A percentile compares a stretch with the other conserved stretches of the same genome.
These are phyloP conservation scores for Claviceps africana DNA, from an alignment of 2,329 filamentous ascomycete genomes.

Conservation along the genomic window DNA sequence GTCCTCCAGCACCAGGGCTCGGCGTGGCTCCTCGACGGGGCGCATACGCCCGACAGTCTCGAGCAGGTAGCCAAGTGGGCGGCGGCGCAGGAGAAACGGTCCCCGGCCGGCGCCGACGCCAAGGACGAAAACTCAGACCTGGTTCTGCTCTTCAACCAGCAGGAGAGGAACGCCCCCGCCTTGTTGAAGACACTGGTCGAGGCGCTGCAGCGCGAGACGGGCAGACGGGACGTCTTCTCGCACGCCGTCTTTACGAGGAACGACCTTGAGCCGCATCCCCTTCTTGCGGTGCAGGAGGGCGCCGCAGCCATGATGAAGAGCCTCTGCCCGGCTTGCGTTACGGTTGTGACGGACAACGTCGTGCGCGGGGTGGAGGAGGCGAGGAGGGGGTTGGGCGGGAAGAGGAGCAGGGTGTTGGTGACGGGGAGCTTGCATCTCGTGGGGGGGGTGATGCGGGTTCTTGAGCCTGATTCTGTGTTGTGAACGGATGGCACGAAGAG, in stretches of 20 bases:
- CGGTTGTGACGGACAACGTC: slow-evolving; percentile 50
- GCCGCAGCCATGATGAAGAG: slow-evolving; percentile 48
- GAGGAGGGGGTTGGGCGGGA: slow-evolving; percentile 24
- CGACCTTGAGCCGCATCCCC: slow-evolving; percentile 19
- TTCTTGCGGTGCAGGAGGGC: slow-evolving; percentile 49
- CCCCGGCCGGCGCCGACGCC: neutral
- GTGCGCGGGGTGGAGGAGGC: slow-evolving; percentile 52
- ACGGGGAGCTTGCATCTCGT: slow-evolving; percentile 80
- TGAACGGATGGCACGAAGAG: slow-evolving; percentile 10
- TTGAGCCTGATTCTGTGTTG: slow-evolving; percentile 36
- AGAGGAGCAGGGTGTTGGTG: slow-evolving; percentile 42
- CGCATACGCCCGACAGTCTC: slow-evolving; percentile 77
- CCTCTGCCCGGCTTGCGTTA: slow-evolving; percentile 31
- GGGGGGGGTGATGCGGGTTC: slow-evolving; percentile 59
- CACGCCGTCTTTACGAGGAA: slow-evolving; percentile 76
- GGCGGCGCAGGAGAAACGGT: slow-evolving; percentile 24
- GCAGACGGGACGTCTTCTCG: slow-evolving; percentile 38
- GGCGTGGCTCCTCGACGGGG: slow-evolving; percentile 74
- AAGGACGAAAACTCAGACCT: slow-evolving; percentile 18
- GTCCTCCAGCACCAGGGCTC: slow-evolving; percentile 37
- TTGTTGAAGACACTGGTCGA: slow-evolving; percentile 50
- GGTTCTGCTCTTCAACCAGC: slow-evolving; percentile 82
- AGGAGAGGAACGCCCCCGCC: slow-evolving; percentile 60
- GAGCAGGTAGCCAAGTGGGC: slow-evolving; percentile 68
- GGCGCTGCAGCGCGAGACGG: slow-evolving; percentile 31